Conservation (phyloP, 352 stramenopile species). For the Aphanomyces astaci region DNA sequence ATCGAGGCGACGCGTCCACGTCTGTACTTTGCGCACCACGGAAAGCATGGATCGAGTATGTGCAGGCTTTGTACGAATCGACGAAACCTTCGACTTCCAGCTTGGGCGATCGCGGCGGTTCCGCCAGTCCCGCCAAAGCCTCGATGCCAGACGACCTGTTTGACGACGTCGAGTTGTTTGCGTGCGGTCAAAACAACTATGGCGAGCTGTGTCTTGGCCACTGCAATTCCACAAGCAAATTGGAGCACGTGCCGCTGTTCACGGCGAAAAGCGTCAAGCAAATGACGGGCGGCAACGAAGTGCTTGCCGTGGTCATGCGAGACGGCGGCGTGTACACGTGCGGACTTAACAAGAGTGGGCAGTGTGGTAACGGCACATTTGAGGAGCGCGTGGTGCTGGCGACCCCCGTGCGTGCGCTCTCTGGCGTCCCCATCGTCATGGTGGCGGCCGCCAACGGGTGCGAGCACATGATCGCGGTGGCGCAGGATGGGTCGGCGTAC, state of each 20-base stretch:
- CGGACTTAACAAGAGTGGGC: slow-evolving; percentile 81
- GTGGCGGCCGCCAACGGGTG: slow-evolving; percentile 76
- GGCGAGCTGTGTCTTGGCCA: slow-evolving; percentile 78
- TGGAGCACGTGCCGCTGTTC: slow-evolving; percentile 80
- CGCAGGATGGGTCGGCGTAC: slow-evolving; percentile 66
- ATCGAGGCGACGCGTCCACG: slow-evolving; percentile 30
- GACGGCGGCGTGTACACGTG: slow-evolving; percentile 73
- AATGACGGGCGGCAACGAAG: slow-evolving; percentile 75
- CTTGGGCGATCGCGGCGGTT: neutral
- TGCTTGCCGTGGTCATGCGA: slow-evolving; percentile 78
- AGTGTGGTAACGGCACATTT: slow-evolving; percentile 83
- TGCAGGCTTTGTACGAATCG: slow-evolving; percentile 28
- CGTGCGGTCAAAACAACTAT: slow-evolving; percentile 86
- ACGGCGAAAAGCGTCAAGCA: slow-evolving; percentile 65
- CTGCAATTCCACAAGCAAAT: slow-evolving; percentile 80
- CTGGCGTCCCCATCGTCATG: slow-evolving; percentile 55
- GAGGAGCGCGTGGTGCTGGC: slow-evolving; percentile 75
- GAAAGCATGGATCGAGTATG: slow-evolving; percentile 40
- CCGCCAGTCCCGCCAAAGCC: neutral
- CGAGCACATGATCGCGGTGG: slow-evolving; percentile 80
- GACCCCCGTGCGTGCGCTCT: slow-evolving; percentile 57
- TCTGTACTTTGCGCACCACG: slow-evolving; percentile 43
- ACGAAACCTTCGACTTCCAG: slow-evolving; percentile 24
- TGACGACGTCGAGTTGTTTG: slow-evolving; percentile 83
- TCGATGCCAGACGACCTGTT: slow-evolving; percentile 30